Percentiles rank a stretch among this genome's conserved stretches.
Conservation (phyloP, 2,329 filamentous ascomycete genomes). For the Trichophyton simii region DNA sequence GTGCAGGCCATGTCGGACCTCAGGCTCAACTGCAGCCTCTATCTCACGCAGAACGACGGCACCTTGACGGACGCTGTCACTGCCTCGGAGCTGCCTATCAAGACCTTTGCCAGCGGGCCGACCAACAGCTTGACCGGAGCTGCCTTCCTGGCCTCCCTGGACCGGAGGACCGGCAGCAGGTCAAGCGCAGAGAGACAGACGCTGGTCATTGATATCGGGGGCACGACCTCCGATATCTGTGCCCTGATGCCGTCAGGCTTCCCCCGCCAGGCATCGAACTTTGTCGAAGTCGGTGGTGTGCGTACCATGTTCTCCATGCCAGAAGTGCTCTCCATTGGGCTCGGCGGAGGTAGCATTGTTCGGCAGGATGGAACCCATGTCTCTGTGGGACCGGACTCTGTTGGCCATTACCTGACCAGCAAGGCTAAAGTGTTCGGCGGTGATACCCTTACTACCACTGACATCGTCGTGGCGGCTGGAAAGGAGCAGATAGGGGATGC, state of each 20-base stretch:
- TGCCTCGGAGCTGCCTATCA: conserved; percentile 46
- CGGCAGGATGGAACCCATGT: conserved; percentile 25
- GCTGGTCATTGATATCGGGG: conserved; percentile 51
- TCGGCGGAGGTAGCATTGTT: conserved; percentile 44
- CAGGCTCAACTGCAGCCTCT: conserved; percentile 42
- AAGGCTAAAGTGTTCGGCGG: conserved; percentile 48
- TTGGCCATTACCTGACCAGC: conserved; percentile 44
- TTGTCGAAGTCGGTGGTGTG: conserved; percentile 50
- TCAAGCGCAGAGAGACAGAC: conserved; percentile 20
- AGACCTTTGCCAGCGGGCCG: conserved; percentile 50
- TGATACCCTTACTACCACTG: conserved; percentile 46
- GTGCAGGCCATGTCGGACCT: conserved; percentile 40
- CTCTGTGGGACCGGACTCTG: conserved; percentile 49
- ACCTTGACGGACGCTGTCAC: conserved; percentile 44
- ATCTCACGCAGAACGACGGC: conserved; percentile 53
- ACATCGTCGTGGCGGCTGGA: conserved; percentile 35
- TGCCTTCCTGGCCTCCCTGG: conserved; percentile 41
- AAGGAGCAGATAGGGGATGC: conserved; percentile 18
- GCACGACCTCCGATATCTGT: conserved; percentile 54
- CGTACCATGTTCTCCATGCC: conserved; percentile 51
- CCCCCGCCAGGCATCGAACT: conserved; percentile 50
- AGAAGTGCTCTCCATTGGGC: conserved; percentile 43
- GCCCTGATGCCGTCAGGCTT: conserved; percentile 50
- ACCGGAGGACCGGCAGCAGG: conserved; percentile 11
- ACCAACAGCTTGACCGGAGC: conserved; percentile 54